phyloP scores from a whole-genome alignment of 75 land plant genomes.

The Cryptomeria japonica region DNA sequence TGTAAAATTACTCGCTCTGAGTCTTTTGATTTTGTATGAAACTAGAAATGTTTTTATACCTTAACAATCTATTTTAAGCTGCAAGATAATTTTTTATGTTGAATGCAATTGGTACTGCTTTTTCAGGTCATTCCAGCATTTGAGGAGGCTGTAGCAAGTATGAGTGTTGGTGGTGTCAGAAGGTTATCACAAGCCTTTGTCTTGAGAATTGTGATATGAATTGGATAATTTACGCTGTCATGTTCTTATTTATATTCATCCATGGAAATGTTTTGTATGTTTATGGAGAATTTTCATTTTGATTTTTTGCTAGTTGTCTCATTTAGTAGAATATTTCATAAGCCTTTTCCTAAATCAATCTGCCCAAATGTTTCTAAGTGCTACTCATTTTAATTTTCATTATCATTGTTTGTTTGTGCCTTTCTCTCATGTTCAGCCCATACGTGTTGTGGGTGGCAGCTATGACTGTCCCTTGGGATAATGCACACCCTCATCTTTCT shows the following conservation, averaged over 20 bases:
- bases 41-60: background rate
- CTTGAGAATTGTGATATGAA: background rate
- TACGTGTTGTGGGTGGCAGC: background rate
- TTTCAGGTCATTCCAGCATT: constrained; percentile 95
- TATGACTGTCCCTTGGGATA: background rate
- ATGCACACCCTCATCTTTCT: background rate
- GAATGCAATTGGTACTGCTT: background rate
- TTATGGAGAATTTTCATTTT: background rate
- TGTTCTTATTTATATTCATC: background rate
- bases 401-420: background rate
- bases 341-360: background rate
- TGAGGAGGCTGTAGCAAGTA: constrained; percentile 87
- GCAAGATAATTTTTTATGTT: background rate
- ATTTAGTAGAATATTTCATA: background rate
- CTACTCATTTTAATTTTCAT: background rate
- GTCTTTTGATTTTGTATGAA: background rate
- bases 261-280: background rate
- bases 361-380: background rate
- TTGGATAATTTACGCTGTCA: background rate
- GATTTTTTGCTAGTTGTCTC: background rate
- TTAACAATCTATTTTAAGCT: background rate
- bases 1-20: background rate
- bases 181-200: constrained; percentile 40
- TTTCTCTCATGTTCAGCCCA: background rate
- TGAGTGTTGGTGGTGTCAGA: constrained; percentile 83